phyloP scores from a whole-genome alignment of 352 stramenopile genomes.

The Thraustochytrium striatum region DNA sequence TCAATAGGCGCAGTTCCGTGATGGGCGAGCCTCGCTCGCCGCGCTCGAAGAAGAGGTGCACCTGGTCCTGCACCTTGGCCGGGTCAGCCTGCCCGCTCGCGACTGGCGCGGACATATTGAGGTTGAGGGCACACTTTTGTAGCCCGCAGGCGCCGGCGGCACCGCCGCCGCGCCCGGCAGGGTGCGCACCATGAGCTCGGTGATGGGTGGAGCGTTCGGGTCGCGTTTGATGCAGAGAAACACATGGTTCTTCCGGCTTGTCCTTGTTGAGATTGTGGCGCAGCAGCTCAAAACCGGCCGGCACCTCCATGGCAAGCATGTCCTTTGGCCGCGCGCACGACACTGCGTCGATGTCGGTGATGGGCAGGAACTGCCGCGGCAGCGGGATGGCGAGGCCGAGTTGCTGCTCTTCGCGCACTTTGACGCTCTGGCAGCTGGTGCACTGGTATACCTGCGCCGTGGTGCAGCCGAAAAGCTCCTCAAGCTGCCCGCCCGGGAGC shows the following conservation, averaged over 20 bases:
- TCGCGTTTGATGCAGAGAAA: conserved; percentile 41
- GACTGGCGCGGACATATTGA: neutral
- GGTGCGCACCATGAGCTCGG: conserved; percentile 13
- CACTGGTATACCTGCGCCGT: conserved; percentile 21
- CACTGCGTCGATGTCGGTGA: conserved; percentile 40
- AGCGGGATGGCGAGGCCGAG: conserved; percentile 19
- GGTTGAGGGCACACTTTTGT: conserved; percentile 24
- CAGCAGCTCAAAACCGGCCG: conserved; percentile 37
- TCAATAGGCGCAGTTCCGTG: conserved; percentile 24
- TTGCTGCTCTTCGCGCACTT: neutral
- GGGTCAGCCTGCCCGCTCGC: neutral
- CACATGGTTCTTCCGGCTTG: conserved; percentile 12
- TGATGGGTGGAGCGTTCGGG: neutral
- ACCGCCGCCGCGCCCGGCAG: conserved; percentile 2
- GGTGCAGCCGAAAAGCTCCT: conserved; percentile 22
- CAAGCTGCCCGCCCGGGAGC: neutral
- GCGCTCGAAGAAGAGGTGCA: conserved; percentile 35
- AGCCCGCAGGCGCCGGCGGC: neutral
- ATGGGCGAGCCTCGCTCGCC: conserved; percentile 20
- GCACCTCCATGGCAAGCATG: neutral
- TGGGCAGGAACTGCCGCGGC: conserved; percentile 40
- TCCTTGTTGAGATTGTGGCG: conserved; percentile 24
- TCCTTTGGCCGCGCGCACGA: neutral
- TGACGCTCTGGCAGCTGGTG: neutral
- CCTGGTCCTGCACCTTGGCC: conserved; percentile 5